These are phyloP conservation scores for Trifolium subterraneum DNA, from an alignment of 306 rosid species.

Conservation along the genomic window DNA sequence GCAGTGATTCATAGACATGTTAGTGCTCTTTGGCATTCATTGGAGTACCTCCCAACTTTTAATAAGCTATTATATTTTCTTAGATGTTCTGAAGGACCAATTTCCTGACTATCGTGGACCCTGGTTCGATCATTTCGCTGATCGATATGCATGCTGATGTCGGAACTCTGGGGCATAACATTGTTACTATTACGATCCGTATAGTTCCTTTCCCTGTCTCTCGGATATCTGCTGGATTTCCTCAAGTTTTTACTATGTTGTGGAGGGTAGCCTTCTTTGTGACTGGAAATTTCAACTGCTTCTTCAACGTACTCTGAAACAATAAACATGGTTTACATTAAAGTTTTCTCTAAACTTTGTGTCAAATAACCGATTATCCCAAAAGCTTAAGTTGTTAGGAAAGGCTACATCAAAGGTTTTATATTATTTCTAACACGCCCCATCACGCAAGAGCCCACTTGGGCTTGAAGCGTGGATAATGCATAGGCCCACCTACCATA, in stretches of 20 bases:
- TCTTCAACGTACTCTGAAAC: slow-evolving; percentile 64
- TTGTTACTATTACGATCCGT: slow-evolving; percentile 39
- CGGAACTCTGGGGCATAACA: slow-evolving; percentile 50
- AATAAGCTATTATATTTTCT: slow-evolving; percentile 66
- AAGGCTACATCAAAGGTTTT: no score
- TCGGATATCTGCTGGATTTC: slow-evolving; percentile 50
- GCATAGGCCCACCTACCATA: no score
- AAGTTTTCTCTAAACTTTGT: slow-evolving; percentile 38
- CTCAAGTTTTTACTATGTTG: slow-evolving; percentile 48
- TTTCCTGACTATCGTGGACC: slow-evolving; percentile 47
- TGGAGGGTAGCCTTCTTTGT: slow-evolving; percentile 47
- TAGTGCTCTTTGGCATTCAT: slow-evolving; percentile 7
- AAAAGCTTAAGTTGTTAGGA: no score
- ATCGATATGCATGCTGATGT: slow-evolving; percentile 49
- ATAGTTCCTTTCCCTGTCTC: slow-evolving; percentile 50
- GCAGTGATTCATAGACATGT: slow-evolving; percentile 34
- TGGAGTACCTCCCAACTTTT: slow-evolving; percentile 73
- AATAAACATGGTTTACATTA: slow-evolving; percentile 45
- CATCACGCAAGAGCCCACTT: no score
- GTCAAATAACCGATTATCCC: no score
- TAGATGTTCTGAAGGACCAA: slow-evolving; percentile 55
- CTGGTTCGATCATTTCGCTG: slow-evolving; percentile 43
- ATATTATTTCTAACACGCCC: no score
- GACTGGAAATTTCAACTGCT: slow-evolving; percentile 44
- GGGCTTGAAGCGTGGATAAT: no score